Percentiles rank a stretch among this genome's conserved stretches.
These are phyloP conservation scores for Didymella arachidicola DNA, from an alignment of 2,329 filamentous ascomycete species.

Conservation along the genomic window DNA sequence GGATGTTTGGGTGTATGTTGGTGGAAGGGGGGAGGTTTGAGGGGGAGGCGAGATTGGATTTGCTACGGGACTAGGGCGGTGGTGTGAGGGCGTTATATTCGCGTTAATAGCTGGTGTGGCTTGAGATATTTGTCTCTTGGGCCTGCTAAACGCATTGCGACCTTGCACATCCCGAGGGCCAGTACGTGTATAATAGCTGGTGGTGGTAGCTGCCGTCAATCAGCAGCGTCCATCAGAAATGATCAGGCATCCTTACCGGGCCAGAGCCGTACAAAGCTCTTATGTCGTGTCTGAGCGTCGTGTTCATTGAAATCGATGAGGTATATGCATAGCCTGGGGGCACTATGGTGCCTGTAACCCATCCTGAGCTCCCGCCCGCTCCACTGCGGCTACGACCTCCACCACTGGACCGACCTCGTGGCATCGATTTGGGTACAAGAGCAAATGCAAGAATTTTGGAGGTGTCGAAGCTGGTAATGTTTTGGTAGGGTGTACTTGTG, in stretches of 20 bases:
- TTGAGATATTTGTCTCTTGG: not conserved
- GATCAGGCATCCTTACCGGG: not conserved
- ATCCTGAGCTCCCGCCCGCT: not conserved
- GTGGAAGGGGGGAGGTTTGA: not conserved
- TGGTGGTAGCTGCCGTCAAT: not conserved
- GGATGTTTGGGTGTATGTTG: slow-evolving; percentile 13
- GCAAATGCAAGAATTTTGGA: not conserved
- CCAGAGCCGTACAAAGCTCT: not conserved
- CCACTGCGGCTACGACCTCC: not conserved
- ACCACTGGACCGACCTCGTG: not conserved
- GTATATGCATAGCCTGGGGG: not conserved
- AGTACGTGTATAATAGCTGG: not conserved
- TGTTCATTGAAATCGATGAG: not conserved
- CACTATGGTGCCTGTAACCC: not conserved
- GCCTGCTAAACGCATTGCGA: not conserved
- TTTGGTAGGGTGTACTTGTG: too few relatives aligned
- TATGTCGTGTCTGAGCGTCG: not conserved
- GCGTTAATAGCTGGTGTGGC: not conserved
- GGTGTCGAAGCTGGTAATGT: too few relatives aligned
- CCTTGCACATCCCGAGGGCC: not conserved
- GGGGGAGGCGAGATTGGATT: too few relatives aligned
- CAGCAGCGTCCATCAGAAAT: not conserved
- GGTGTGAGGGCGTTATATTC: too few relatives aligned
- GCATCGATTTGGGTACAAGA: not conserved
- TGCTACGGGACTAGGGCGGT: too few relatives aligned